Conservation (phyloP, 768 basidiomycete species). For the Lyophyllum atratum region DNA sequence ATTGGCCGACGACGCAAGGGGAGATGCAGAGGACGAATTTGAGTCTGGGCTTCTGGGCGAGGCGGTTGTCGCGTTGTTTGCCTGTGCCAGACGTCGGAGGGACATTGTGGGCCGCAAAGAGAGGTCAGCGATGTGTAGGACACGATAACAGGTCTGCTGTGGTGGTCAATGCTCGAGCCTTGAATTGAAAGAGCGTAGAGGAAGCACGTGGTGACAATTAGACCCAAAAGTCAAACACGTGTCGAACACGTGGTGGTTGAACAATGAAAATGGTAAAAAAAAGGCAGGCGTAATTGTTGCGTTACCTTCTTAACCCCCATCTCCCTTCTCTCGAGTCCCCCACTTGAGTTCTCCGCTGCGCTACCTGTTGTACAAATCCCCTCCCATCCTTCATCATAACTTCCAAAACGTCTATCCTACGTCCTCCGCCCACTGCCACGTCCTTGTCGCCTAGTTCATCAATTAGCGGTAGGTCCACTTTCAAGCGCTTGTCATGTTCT, state of each 20-base stretch:
- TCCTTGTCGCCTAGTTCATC: conserved; percentile 77
- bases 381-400: conserved; percentile 32
- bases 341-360: conserved; percentile 23
- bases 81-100: conserved; percentile 59
- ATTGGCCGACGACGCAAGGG: conserved; percentile 33
- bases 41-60: conserved; percentile 36
- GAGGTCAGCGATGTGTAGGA: neutral
- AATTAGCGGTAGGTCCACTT: conserved; percentile 43
- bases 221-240: conserved; percentile 26
- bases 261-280: conserved; percentile 46
- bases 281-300: conserved; percentile 11
- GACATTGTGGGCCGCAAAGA: conserved; percentile 36
- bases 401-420: conserved; percentile 69
- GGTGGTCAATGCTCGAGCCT: neutral
- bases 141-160: neutral
- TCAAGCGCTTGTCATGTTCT: conserved; percentile 1
- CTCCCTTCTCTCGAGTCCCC: conserved; percentile 13
- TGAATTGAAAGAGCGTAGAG: neutral
- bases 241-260: conserved; percentile 47
- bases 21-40: conserved; percentile 14
- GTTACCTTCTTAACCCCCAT: conserved; percentile 29
- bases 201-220: conserved; percentile 29
- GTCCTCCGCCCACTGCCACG: conserved; percentile 52
- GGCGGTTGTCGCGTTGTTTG: conserved; percentile 43
- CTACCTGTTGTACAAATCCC: conserved; percentile 18